Conservation (phyloP, 768 basidiomycete species). For the Steccherinum ochraceum region DNA sequence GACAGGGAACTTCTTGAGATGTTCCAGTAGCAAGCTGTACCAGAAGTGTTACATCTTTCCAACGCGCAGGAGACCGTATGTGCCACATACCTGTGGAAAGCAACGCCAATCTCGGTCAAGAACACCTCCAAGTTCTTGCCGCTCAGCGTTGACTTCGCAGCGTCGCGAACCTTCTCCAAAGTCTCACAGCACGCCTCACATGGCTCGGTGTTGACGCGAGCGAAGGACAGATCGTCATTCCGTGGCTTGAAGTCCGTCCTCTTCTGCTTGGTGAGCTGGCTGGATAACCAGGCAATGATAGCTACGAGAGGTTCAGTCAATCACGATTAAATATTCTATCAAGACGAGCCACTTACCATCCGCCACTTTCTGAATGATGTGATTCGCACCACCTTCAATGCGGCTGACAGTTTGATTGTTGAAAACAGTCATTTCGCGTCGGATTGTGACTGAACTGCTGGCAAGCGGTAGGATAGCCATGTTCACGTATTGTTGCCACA, state of each 20-base stretch:
- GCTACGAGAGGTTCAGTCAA: conserved; percentile 32
- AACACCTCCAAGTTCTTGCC: conserved; percentile 93
- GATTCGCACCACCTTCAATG: conserved; percentile 79
- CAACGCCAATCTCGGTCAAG: conserved; percentile 88
- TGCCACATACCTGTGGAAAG: conserved; percentile 74
- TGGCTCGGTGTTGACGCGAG: conserved; percentile 91
- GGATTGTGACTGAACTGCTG: conserved; percentile 74
- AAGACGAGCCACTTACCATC: conserved; percentile 53
- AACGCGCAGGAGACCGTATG: not conserved
- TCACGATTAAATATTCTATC: not conserved
- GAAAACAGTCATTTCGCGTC: conserved; percentile 90
- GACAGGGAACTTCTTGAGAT: conserved; percentile 93
- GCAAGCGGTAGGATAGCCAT: conserved; percentile 87
- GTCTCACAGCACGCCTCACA: conserved; percentile 81
- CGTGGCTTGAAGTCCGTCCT: conserved; percentile 94
- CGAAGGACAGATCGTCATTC: conserved; percentile 93
- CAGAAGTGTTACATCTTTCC: not conserved
- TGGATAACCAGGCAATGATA: conserved; percentile 66
- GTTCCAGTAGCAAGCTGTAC: conserved; percentile 80
- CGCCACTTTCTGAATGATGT: conserved; percentile 69
- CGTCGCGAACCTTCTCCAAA: conserved; percentile 75
- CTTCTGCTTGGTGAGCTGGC: conserved; percentile 87
- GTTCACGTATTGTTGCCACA: conserved; percentile 96
- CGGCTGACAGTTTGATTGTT: conserved; percentile 84
- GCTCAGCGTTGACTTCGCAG: conserved; percentile 67